These are phyloP conservation scores for Leavenworthia alabamica DNA, from an alignment of 345 rosid genomes.

Conservation along the genomic window DNA sequence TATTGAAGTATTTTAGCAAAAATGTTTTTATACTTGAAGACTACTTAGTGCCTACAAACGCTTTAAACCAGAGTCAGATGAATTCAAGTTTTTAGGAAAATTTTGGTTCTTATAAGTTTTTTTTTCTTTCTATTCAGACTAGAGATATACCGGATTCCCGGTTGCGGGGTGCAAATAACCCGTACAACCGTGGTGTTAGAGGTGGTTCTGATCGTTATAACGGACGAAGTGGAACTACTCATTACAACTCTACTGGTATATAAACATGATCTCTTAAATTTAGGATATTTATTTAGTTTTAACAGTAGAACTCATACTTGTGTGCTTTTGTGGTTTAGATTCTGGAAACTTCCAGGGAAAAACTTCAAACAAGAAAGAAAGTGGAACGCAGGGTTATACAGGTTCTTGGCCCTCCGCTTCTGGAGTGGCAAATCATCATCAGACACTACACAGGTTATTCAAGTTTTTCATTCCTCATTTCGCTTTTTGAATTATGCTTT, in stretches of 20 bases:
- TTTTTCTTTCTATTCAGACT: slow-evolving; percentile 40
- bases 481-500: neutral
- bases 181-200: slow-evolving; percentile 54
- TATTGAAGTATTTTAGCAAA: neutral
- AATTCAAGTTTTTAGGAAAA: neutral
- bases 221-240: slow-evolving; percentile 50
- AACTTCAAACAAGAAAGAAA: slow-evolving; percentile 66
- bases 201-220: slow-evolving; percentile 63
- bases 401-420: slow-evolving; percentile 50
- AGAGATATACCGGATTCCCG: slow-evolving; percentile 60
- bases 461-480: neutral
- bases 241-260: slow-evolving; percentile 53
- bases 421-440: slow-evolving; percentile 33
- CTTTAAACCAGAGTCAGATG: neutral
- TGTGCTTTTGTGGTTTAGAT: slow-evolving; percentile 41
- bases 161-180: slow-evolving; percentile 54
- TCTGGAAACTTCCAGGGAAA: slow-evolving; percentile 51
- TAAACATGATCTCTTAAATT: neutral
- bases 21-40: neutral
- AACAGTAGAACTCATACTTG: slow-evolving; percentile 22
- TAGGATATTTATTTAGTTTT: neutral
- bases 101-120: neutral
- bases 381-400: slow-evolving; percentile 52
- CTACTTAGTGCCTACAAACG: neutral
- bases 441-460: slow-evolving; percentile 47